Evolutionary conservation across 331 rosid genomes (phyloP).

Genomic region (Pyracantha coccinea): DNA sequence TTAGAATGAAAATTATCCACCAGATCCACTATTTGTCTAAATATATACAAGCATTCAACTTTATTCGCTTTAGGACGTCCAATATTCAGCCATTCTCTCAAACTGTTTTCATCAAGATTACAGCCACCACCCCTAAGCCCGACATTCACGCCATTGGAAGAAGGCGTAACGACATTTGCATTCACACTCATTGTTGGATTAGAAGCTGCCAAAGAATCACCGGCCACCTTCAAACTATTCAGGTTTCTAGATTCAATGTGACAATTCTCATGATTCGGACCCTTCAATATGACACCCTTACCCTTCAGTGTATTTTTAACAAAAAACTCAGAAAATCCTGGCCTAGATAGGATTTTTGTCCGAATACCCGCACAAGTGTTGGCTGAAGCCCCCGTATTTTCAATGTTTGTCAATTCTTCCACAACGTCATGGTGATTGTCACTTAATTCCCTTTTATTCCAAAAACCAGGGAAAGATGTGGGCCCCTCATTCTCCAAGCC

Average conservation of each 20-base stretch:
- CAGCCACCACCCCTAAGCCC: constrained; percentile 22
- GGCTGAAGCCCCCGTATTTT: constrained; percentile 23
- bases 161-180: constrained; percentile 23
- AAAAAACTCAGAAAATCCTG: constrained; percentile 69
- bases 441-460: constrained; percentile 35
- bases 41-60: constrained; percentile 46
- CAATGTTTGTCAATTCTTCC: constrained; percentile 32
- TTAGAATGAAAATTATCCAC: constrained; percentile 46
- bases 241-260: constrained; percentile 31
- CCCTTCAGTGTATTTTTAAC: constrained; percentile 57
- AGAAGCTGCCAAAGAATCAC: constrained; percentile 28
- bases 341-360: constrained; percentile 53
- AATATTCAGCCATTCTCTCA: constrained; percentile 70
- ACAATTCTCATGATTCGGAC: constrained; percentile 24
- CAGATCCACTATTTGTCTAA: constrained; percentile 56
- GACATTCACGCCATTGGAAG: constrained; percentile 14
- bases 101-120: constrained; percentile 39
- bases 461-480: constrained; percentile 33
- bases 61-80: constrained; percentile 34
- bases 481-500: constrained; percentile 43
- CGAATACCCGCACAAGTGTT: constrained; percentile 33
- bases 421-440: constrained; percentile 28
- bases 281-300: constrained; percentile 55
- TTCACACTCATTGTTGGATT: constrained; percentile 12
- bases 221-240: constrained; percentile 30